Evolutionary conservation across 1,284 basidiomycete genomes (phyloP), one percentile per base, ranked within the genome.

Genomic region (Ganoderma resinaceum): DNA sequence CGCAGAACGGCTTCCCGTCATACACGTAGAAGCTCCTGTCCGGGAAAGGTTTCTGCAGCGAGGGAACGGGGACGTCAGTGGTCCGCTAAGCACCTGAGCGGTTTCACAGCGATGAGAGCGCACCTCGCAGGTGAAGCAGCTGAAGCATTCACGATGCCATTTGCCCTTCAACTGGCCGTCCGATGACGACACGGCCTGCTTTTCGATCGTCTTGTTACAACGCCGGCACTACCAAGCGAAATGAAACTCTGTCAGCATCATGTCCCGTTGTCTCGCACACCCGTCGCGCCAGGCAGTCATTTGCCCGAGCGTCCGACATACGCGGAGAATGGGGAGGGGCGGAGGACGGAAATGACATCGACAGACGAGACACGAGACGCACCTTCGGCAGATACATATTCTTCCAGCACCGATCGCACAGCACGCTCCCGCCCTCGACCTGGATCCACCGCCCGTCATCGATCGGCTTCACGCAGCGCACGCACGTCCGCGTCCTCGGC

Each of bases 161-260:
- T 96, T 96, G 70, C 95, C 95, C 80, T 96, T 96, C 62, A 97
- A 84, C 80, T 96, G 95, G 1, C 95, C 95, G 76, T 97, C 95
- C 9, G 92, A 90, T 12, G 92, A 94, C 42, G 92, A 95, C n/a
- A 97, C 93, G 23, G 95, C 95, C 73, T 92, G 91, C 73, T 91
- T 95, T 82, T 97, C 95, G 63, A 97, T 97, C 0, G 93, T 89
- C 38, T 90, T 77, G 75, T 88, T 88, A 80, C 95, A 96, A 63
- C 94, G 86, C 43, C 95, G 92, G 78, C 95, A 96, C 93, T 95
- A n/a, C 26, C 29, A 63, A 62, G 8, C 52, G 55, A 63, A 42
- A 69, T 26, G 65, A 58, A 43, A 11, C 59, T 18, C 49, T 55
- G 43, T 73, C 63, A 70, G 63, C 63, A 59, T 37, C 66, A 14